Evolutionary conservation across 345 rosid genomes (phyloP).

Genomic region (Dipteronia dyeriana): DNA sequence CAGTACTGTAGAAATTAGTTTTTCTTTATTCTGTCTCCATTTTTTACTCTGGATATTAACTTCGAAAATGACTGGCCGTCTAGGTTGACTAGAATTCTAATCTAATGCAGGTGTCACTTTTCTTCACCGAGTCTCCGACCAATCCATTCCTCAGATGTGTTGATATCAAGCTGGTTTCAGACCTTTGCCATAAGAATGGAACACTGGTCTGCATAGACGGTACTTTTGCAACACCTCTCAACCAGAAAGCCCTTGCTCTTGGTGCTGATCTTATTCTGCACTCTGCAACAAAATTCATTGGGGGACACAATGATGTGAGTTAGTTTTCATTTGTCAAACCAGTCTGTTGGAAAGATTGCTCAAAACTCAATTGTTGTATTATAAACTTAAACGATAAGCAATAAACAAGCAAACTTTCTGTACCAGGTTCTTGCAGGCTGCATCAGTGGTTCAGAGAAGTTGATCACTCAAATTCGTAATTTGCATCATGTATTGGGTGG

Average conservation of each 20-base stretch:
- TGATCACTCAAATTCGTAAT: conserved; percentile 74
- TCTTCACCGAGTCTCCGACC: conserved; percentile 95
- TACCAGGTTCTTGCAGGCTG: conserved; percentile 94
- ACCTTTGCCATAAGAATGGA: conserved; percentile 86
- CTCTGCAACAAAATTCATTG: conserved; percentile 91
- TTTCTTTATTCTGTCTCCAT: conserved; percentile 1
- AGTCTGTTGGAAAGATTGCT: neutral
- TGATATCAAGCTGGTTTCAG: conserved; percentile 82
- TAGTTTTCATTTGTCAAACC: conserved; percentile 15
- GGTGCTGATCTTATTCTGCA: conserved; percentile 97
- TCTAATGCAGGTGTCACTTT: conserved; percentile 75
- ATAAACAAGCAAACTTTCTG: conserved; percentile 13
- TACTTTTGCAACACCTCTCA: conserved; percentile 97
- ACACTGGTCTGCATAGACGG: conserved; percentile 96
- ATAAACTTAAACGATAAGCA: conserved; percentile 8
- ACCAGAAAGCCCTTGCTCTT: conserved; percentile 91
- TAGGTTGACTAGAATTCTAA: conserved; percentile 19
- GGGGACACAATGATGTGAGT: conserved; percentile 95
- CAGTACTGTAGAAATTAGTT: conserved; percentile 27
- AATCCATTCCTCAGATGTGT: conserved; percentile 96
- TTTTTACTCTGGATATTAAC: neutral
- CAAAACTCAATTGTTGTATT: neutral
- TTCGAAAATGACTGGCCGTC: conserved; percentile 4
- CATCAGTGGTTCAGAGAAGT: conserved; percentile 75
- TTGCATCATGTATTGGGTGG: conserved; percentile 96